Percentiles rank a stretch among this genome's conserved stretches.
Evolutionary conservation across 2,329 filamentous ascomycete genomes (phyloP).

Genomic region (Claviceps capensis): DNA sequence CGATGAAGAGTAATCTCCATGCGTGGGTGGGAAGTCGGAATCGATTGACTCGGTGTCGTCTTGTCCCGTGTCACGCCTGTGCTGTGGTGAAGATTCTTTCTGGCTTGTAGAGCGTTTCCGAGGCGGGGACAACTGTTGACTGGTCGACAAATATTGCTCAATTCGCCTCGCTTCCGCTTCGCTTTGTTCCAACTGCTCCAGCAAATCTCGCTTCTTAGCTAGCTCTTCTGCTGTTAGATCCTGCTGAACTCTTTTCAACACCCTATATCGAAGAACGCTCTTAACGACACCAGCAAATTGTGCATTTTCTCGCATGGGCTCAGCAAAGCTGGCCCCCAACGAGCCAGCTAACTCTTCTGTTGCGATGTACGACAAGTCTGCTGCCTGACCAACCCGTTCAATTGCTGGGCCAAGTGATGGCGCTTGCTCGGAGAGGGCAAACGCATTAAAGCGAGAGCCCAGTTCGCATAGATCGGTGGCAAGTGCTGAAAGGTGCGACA

Average conservation of each 20-base stretch:
- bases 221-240: slow-evolving; percentile 94
- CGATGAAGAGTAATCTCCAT: slow-evolving; percentile 53
- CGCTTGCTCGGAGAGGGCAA: slow-evolving; percentile 86
- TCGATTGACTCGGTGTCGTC: slow-evolving; percentile 86
- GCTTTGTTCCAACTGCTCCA: slow-evolving; percentile 85
- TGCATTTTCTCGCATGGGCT: slow-evolving; percentile 94
- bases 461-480: slow-evolving; percentile 84
- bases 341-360: slow-evolving; percentile 82
- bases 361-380: slow-evolving; percentile 89
- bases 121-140: slow-evolving; percentile 49
- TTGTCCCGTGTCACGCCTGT: slow-evolving; percentile 40
- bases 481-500: slow-evolving; percentile 72
- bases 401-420: slow-evolving; percentile 83
- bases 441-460: slow-evolving; percentile 91
- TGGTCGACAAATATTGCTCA: slow-evolving; percentile 76
- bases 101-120: slow-evolving; percentile 50
- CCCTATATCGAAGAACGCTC: slow-evolving; percentile 73
- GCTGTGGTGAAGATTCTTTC: slow-evolving; percentile 34
- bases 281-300: slow-evolving; percentile 94
- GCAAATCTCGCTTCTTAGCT: slow-evolving; percentile 65
- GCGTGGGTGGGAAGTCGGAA: slow-evolving; percentile 86
- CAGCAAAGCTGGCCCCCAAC: slow-evolving; percentile 86
- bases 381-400: slow-evolving; percentile 85
- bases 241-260: slow-evolving; percentile 89
- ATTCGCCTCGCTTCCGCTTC: slow-evolving; percentile 88